Evolutionary conservation across 2,329 filamentous ascomycete species (phyloP).

Genomic region (Stemphylium beticola): DNA sequence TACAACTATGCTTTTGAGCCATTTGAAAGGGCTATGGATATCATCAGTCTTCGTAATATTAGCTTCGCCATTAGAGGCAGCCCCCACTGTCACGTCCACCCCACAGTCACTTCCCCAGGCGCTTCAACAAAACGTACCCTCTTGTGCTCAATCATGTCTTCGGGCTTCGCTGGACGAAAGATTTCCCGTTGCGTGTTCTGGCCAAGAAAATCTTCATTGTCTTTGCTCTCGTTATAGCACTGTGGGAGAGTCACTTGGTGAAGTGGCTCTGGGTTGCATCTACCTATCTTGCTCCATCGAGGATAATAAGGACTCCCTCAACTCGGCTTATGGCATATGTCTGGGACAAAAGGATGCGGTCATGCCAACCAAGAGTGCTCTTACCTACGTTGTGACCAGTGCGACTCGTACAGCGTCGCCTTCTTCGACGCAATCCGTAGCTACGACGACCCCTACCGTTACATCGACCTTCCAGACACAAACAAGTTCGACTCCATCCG

Average conservation of each 20-base stretch:
- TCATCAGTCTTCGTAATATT: constrained; percentile 44
- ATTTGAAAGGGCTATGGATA: constrained; percentile 46
- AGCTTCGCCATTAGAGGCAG: constrained; percentile 38
- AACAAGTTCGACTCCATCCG: constrained; percentile 25
- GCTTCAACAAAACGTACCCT: constrained; percentile 41
- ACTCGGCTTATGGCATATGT: constrained; percentile 46
- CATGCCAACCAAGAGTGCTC: constrained; percentile 43
- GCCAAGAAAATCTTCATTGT: constrained; percentile 40
- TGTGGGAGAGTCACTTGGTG: constrained; percentile 45
- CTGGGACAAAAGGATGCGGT: constrained; percentile 45
- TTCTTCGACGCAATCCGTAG: constrained; percentile 12
- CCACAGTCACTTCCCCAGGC: constrained; percentile 32
- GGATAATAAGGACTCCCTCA: constrained; percentile 19
- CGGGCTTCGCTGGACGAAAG: constrained; percentile 39
- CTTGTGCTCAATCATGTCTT: constrained; percentile 48
- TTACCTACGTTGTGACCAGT: constrained; percentile 34
- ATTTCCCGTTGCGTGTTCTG: constrained; percentile 46
- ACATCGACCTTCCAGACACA: constrained; percentile 19
- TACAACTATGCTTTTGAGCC: constrained; percentile 50
- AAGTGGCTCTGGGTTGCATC: constrained; percentile 48
- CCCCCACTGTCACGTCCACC: constrained; percentile 29
- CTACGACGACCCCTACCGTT: constrained; percentile 18
- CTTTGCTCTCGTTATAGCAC: constrained; percentile 49
- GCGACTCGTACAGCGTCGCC: constrained; percentile 26
- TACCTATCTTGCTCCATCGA: constrained; percentile 41